Base-by-base conservation (phyloP, 23 red algal species). In the Gracilaria vermiculophylla region DNA sequence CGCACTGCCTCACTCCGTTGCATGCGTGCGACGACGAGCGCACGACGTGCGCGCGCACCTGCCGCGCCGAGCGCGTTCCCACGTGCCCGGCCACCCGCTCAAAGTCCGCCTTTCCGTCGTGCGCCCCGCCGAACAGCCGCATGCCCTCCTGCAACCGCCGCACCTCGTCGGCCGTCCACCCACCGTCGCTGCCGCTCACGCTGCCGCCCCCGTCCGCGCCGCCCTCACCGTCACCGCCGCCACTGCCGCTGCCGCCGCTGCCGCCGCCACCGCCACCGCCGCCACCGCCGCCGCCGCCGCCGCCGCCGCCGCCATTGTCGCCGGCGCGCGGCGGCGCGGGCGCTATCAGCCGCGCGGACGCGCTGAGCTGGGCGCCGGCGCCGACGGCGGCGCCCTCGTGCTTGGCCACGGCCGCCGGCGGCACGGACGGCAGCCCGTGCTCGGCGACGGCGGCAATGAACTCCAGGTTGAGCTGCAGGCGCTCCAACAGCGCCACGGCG, bases 111-210 rank as follows among this genome's bases (percentile, higher is more conserved):
- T 69, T 45, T 15, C 78, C 84, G 47, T 94, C 74, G 15, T 52
- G 35, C 16, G 29, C 74, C 2, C 51, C 52, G 3, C 83, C 92
- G 61, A 54, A 95, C 42, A 62, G 40, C 16, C 77, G 43, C 36
- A 95, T 49, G 28, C 74, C 92, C 28, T 91, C 85, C 5, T 89
- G 69, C 19, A 90, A 91, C 0, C 92, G 82, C 34, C 80, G 49
- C 64, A 89, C 69, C 65, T 95, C 92, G 32, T 95, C 85, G n/a
- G 48, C 50, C 16, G 83, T 83, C 92, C 92, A 95, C 55, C 17
- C 51, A 17, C 51, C 13, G 51, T 17, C 51, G 3, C 51, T n/a
- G 51, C 67, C 78, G 78, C 42, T 33, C 29, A 42, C 25, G 23
- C 49, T 57, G 51, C 32, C 37, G 14, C 1, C 0, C 25, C 15